Base-by-base conservation (phyloP, 2,329 filamentous ascomycete genomes). In the Pseudogymnoascus verrucosus region DNA sequence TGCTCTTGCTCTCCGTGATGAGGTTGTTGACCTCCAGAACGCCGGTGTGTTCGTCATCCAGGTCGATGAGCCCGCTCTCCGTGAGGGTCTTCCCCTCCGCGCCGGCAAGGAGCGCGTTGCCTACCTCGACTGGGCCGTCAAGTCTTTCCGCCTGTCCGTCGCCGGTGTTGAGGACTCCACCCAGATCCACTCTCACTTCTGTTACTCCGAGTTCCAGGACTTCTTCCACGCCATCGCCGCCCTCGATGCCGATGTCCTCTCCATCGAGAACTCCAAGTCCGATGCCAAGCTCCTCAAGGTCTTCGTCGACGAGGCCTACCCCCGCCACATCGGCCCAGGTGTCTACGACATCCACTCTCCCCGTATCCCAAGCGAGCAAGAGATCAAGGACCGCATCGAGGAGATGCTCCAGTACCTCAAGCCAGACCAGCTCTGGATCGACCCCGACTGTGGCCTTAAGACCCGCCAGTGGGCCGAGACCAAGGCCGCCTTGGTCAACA, bases 161-260 rank as follows among this genome's bases (percentile, higher is more conserved):
- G 88, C 92, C 66, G 95, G 92, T 78, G 93, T 99, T 67, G 82
- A 92, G 81, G 91, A 99, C 79, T 90, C 89, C 65, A 99, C 95
- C 71, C 95, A 99, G 86, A 97, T 99, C 79, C 95, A 99, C 89
- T 97, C 93, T 68, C 95, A 99, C 85, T 99, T 99, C 90, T 99
- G 95, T 81, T 99, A 99, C 89, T 98, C 95, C 62, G 95, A 99
- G 86, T 99, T 99, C 91, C 95, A 99, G 83, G 95, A 99, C 85
- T 99, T 99, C 87, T 99, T 99, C 92, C 91, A 98, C 82, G 95
- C 95, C 81, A 99, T 99, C 73, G 91, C 95, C 69, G 93, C 95
- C 67, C 89, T 99, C 69, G 95, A 99, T 77, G 93, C 95, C 68
- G 95, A 99, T 80, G 95, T 99, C 68, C 88, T 99, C 74, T 96